Evolutionary conservation across 2,329 filamentous ascomycete genomes (phyloP).

Genomic region (Raffaelea arxii): DNA sequence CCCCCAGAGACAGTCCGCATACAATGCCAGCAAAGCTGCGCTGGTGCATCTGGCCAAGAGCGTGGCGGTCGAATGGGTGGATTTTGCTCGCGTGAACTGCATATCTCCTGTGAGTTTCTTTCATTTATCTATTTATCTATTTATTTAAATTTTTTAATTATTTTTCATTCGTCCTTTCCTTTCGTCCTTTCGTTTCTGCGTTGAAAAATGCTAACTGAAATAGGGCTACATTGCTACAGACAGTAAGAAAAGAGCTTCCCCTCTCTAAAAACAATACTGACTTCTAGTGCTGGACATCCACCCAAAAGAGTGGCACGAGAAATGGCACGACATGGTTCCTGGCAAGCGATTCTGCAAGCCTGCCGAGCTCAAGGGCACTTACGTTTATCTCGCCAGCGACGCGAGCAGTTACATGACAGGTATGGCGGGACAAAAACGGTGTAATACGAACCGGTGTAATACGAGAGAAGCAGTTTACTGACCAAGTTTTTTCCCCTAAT

Average conservation of each 20-base stretch:
- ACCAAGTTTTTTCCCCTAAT: too few relatives aligned
- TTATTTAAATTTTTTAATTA: background rate
- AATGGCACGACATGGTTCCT: conserved; percentile 41
- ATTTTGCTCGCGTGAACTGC: conserved; percentile 61
- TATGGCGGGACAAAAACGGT: too few relatives aligned
- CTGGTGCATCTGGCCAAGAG: conserved; percentile 51
- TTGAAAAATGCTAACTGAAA: background rate
- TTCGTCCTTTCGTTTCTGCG: background rate
- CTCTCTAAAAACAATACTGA: too few relatives aligned
- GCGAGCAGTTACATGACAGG: conserved; percentile 33
- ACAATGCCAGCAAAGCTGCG: conserved; percentile 64
- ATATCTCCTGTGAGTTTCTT: conserved; percentile 49
- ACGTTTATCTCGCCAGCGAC: conserved; percentile 49
- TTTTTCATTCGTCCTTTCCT: background rate
- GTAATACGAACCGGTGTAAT: too few relatives aligned
- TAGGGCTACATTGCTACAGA: conserved; percentile 30
- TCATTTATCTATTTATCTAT: background rate
- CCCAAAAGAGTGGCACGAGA: conserved; percentile 60
- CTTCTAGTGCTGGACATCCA: conserved; percentile 55
- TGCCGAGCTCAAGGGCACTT: conserved; percentile 50
- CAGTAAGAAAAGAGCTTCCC: too few relatives aligned
- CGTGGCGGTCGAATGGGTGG: conserved; percentile 68
- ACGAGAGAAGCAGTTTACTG: too few relatives aligned
- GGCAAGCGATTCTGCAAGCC: conserved; percentile 42
- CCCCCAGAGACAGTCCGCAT: conserved; percentile 62